Base-by-base conservation (phyloP, 2,329 filamentous ascomycete genomes). In the Bretziella fagacearum region DNA sequence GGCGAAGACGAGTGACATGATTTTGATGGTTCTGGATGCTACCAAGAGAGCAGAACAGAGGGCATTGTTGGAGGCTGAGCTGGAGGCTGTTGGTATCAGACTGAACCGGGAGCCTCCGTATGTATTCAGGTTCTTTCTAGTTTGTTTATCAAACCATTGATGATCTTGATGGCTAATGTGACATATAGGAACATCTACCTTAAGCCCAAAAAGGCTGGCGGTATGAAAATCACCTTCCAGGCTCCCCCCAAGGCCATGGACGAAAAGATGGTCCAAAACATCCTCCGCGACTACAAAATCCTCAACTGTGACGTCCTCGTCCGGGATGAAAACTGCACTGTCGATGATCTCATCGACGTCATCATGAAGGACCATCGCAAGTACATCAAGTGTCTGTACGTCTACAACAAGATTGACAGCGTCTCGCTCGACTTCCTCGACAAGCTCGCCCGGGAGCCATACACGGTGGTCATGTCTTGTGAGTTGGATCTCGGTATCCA, bases 291-390 rank as follows among this genome's bases (percentile, higher is more conserved):
- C 70, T 98, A 98, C 77, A 95, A 95, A 68, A 86, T 98, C 56
- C 75, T 98, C 51, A 98, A 98, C 68, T 91, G 83, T 64, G 91
- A 98, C 62, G 87, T 98, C 1, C 74, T 98, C 18, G 77, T 98
- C 13, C 82, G 91, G 56, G 91, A 98, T 60, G 91, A 98, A 59
- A 79, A 93, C 60, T 85, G 82, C 33, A 96, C 91, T 1, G 86
- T 98, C 29, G 91, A 98, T 65, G 89, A 98, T 64, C 83, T 98
- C 62, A 98, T 98, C 66, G 91, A 98, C 62, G 86, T 95, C 52
- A 95, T 98, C 64, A 96, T 96, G 89, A 93, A 91, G 64, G 85
- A 95, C 60, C 91, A 98, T 68, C 73, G 91, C 59, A 98, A 93
- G 63, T 98, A 98, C 69, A 95, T 98, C 68, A 77, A 71, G 61